A percentile compares a stretch with the other conserved stretches of the same genome.
Conservation (phyloP, 495 filamentous ascomycete genomes). For the Penicillium salamii region DNA sequence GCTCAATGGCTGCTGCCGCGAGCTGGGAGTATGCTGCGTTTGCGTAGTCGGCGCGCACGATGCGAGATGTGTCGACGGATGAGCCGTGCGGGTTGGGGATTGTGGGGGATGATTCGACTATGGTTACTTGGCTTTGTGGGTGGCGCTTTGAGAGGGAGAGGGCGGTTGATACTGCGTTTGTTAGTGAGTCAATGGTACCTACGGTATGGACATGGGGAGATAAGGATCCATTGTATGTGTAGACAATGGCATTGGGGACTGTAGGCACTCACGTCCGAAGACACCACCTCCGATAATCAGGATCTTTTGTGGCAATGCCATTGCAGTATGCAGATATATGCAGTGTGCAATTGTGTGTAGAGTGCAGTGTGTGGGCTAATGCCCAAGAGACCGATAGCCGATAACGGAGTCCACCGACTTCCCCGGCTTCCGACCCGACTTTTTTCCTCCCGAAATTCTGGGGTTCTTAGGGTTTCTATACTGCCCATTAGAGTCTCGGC, state of each 20-base stretch:
- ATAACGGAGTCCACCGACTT: slow-evolving; percentile 1
- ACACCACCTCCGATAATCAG: slow-evolving; percentile 76
- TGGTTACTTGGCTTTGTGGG: slow-evolving; percentile 54
- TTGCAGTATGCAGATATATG: slow-evolving; percentile 9
- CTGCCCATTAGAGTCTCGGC: too few species aligned
- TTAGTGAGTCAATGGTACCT: slow-evolving; percentile 6
- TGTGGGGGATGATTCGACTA: slow-evolving; percentile 64
- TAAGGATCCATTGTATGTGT: neutral
- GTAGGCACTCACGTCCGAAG: slow-evolving; percentile 58
- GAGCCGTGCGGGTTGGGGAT: slow-evolving; percentile 70
- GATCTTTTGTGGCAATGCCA: slow-evolving; percentile 51
- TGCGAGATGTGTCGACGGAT: slow-evolving; percentile 72
- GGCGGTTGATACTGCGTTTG: slow-evolving; percentile 58
- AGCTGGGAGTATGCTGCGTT: slow-evolving; percentile 69
- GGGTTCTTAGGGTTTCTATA: too few species aligned
- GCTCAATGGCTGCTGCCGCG: slow-evolving; percentile 59
- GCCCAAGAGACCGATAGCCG: slow-evolving; percentile 4
- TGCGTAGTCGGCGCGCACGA: slow-evolving; percentile 80
- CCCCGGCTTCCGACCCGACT: slow-evolving; percentile 3
- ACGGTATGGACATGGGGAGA: neutral
- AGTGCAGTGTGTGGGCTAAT: neutral
- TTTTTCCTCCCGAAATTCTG: slow-evolving; percentile 4
- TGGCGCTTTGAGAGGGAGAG: slow-evolving; percentile 60
- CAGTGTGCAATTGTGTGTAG: neutral
- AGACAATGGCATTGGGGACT: neutral